Evolutionary conservation across 352 stramenopile genomes (phyloP), one percentile per base, ranked within the genome.

Genomic region (Phytophthora ramorum): DNA sequence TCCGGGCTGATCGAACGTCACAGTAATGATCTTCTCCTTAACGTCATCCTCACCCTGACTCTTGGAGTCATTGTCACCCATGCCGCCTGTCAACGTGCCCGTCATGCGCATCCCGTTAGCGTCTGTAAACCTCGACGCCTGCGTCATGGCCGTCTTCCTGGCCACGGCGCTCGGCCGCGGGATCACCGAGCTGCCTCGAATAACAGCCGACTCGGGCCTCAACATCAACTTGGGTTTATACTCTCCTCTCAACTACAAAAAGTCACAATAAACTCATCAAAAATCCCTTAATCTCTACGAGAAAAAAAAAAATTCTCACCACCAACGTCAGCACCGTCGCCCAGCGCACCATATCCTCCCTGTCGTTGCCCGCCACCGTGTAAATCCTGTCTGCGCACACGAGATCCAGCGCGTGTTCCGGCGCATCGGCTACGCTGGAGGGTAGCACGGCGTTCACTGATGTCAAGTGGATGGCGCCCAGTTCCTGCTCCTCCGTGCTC

Each of bases 221-320:
- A 92, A 68, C 88, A 96, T 96, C n/a, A 95, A 63, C 73, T 96
- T 96, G 7, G 88, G 88, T 53, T 95, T 92, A 69, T 96, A 96
- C 58, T 96, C 88, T 14, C 85, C 86, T n/a, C 85, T 76, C 40
- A 94, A 66, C 83, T 92, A 63, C 28, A 7, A 51, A 61, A 13
- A 35, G 44, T n/a, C n/a, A 52, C 2, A 46, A 3, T 22, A 34
- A 41, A 38, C 35, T 46, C 16, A 41, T 37, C 28, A 9, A 9
- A 50, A 34, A 37, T 49, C 41, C 22, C 19, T 12, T 12, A 24
- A 19, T 3, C 14, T 19, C n/a, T 24, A 37, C 16, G 26, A 41
- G 40, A 79, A 52, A 43, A 19, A 43, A 43, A 43, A 6, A 43
- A 43, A 2, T 17, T 14, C n/a, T 38, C 70, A 93, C 78, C 73